These are phyloP conservation scores for Metschnikowia cerradonensis DNA, from an alignment of 805 yeast genomes.

Conservation along the genomic window DNA sequence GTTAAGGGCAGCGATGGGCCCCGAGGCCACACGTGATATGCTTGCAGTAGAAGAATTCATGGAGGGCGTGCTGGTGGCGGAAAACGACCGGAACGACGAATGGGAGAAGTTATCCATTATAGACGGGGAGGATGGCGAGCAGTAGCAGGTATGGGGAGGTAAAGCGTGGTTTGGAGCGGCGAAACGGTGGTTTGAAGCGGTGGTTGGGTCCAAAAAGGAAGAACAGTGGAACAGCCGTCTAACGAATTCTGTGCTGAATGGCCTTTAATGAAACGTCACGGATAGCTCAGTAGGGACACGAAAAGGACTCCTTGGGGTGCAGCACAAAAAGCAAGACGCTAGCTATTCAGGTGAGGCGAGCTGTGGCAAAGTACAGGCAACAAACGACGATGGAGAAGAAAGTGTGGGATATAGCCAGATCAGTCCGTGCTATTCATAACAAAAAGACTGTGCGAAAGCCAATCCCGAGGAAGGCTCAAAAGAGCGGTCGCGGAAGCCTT, in stretches of 20 bases:
- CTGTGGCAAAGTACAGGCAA: background rate
- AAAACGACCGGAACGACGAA: slow-evolving; percentile 37
- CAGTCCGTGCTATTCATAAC: slow-evolving; percentile 4
- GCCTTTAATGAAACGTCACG: background rate
- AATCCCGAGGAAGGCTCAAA: slow-evolving; percentile 4
- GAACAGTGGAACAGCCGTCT: too few species aligned
- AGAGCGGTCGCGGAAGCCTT: background rate
- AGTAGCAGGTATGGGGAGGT: too few species aligned
- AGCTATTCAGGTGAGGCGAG: background rate
- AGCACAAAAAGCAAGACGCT: background rate
- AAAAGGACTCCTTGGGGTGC: background rate
- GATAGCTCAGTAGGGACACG: background rate
- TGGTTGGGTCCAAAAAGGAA: background rate
- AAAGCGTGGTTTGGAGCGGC: too few species aligned
- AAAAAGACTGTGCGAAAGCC: slow-evolving; percentile 5
- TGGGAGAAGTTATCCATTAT: slow-evolving; percentile 19
- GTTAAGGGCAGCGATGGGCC: slow-evolving; percentile 42
- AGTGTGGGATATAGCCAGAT: background rate
- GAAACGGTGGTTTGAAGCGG: background rate
- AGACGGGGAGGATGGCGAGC: background rate
- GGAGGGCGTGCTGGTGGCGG: slow-evolving; percentile 30
- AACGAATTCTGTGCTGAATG: background rate
- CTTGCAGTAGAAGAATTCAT: slow-evolving; percentile 27
- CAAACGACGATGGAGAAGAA: background rate
- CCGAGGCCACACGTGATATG: slow-evolving; percentile 40